Evolutionary conservation across 2,329 filamentous ascomycete species (phyloP).

Genomic region (Penicillium olsonii): DNA sequence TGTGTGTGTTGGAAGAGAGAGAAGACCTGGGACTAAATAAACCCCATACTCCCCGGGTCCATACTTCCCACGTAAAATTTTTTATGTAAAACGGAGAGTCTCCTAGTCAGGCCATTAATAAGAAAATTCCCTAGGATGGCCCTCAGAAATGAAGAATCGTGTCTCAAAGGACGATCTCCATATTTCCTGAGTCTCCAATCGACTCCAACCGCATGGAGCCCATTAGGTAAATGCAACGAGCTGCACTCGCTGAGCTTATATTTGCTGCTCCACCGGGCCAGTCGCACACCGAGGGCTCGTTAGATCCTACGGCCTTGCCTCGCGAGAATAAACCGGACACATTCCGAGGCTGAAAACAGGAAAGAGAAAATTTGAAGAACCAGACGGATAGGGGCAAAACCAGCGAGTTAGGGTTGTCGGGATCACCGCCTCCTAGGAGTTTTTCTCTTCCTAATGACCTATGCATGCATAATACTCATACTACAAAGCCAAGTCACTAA

Average conservation of each 20-base stretch:
- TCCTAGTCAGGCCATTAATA: background rate
- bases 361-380: too few species aligned
- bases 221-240: slow-evolving; percentile 25
- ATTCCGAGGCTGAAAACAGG: background rate
- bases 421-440: too few species aligned
- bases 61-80: too few species aligned
- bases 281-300: slow-evolving; percentile 2
- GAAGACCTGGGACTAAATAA: slow-evolving; percentile 1
- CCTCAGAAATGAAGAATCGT: too few species aligned
- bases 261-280: slow-evolving; percentile 17
- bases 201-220: slow-evolving; percentile 19
- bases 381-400: too few species aligned
- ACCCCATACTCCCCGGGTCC: too few species aligned
- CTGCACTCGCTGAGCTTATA: slow-evolving; percentile 22
- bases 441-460: too few species aligned
- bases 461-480: background rate
- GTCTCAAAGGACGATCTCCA: slow-evolving; percentile 10
- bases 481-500: background rate
- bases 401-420: background rate
- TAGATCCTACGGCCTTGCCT: slow-evolving; percentile 1
- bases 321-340: slow-evolving; percentile 1
- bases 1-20: background rate
- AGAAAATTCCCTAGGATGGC: too few species aligned
- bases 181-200: slow-evolving; percentile 7
- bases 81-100: too few species aligned